Evolutionary conservation across 2,329 filamentous ascomycete genomes (phyloP).

Genomic region (Knufia petricola): DNA sequence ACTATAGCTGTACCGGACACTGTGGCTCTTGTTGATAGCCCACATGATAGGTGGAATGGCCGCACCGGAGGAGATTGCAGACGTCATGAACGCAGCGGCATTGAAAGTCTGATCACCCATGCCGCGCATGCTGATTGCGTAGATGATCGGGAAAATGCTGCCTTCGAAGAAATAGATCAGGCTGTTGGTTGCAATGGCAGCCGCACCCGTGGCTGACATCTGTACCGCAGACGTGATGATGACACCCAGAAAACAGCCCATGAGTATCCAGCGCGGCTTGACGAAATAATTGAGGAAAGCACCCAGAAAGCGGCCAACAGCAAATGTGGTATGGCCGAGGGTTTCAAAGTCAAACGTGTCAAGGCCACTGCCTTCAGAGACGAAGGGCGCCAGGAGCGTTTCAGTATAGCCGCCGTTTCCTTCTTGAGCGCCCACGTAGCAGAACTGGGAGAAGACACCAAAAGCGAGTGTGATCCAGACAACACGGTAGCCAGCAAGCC

Average conservation of each 20-base stretch:
- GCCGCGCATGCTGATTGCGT: constrained; percentile 48
- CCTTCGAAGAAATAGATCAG: constrained; percentile 52
- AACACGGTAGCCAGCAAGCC: constrained; percentile 37
- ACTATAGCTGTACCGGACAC: constrained; percentile 41
- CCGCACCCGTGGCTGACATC: constrained; percentile 39
- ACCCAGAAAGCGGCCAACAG: constrained; percentile 47
- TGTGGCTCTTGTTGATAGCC: constrained; percentile 32
- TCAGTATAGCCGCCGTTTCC: constrained; percentile 41
- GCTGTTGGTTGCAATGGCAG: constrained; percentile 40
- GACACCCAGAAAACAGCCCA: constrained; percentile 44
- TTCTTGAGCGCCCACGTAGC: constrained; percentile 54
- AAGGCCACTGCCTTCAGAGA: constrained; percentile 20
- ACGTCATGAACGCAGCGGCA: constrained; percentile 44
- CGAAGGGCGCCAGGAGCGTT: constrained; percentile 33
- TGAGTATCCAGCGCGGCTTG: constrained; percentile 49
- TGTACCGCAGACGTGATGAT: constrained; percentile 44
- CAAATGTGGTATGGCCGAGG: constrained; percentile 49
- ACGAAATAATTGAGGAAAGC: constrained; percentile 45
- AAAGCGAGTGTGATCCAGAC: constrained; percentile 48
- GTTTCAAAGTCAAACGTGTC: constrained; percentile 39
- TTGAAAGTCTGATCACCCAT: constrained; percentile 50
- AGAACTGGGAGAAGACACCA: constrained; percentile 47
- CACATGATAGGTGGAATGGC: constrained; percentile 45
- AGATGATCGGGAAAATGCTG: constrained; percentile 51
- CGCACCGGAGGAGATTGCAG: constrained; percentile 45